Percentiles rank a stretch among this genome's conserved stretches.
Evolutionary conservation across 768 basidiomycete species (phyloP).

Genomic region (Agaricus sinodeliciosus): DNA sequence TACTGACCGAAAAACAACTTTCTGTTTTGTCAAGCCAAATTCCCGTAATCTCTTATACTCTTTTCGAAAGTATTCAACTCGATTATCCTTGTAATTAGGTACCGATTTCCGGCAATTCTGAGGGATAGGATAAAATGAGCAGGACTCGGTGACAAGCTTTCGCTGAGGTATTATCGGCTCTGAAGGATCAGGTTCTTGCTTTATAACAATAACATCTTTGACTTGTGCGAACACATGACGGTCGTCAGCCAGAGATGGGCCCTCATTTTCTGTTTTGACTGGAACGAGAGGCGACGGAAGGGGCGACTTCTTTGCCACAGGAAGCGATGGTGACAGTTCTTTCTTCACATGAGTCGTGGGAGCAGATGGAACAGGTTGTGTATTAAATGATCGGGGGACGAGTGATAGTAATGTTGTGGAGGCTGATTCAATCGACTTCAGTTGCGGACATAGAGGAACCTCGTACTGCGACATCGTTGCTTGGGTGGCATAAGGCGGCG

Average conservation of each 20-base stretch:
- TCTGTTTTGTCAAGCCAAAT: slow-evolving; percentile 6
- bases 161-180: neutral
- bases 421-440: too few species aligned
- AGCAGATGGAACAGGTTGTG: too few species aligned
- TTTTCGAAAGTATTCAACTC: slow-evolving; percentile 1
- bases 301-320: too few species aligned
- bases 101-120: neutral
- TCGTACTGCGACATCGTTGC: too few species aligned
- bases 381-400: too few species aligned
- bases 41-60: slow-evolving; percentile 3
- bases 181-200: slow-evolving; percentile 1
- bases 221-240: neutral
- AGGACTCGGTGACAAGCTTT: slow-evolving; percentile 6
- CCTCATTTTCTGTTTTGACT: too few species aligned
- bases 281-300: too few species aligned
- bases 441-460: too few species aligned
- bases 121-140: slow-evolving; percentile 9
- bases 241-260: neutral
- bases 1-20: slow-evolving; percentile 7
- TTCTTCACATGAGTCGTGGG: too few species aligned
- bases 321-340: too few species aligned
- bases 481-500: too few species aligned
- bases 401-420: too few species aligned
- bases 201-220: neutral
- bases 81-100: slow-evolving; percentile 6